phyloP scores from a whole-genome alignment of 163 green algal species.

The Scenedesmus sp. region DNA sequence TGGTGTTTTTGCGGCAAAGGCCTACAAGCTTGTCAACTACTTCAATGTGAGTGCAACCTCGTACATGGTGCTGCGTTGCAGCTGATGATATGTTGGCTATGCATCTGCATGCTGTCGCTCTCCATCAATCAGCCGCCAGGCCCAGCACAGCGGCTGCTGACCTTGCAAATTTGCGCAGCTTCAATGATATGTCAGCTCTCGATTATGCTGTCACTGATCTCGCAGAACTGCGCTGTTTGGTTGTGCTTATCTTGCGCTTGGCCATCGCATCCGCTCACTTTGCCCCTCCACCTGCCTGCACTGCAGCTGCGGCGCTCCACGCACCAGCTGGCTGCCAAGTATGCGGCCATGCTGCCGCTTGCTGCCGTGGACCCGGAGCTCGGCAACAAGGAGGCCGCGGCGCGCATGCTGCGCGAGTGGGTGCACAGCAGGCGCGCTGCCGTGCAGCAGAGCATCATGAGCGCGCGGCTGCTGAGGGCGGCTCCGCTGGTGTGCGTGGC shows the following conservation, averaged over 20 bases:
- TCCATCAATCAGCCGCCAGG: no score
- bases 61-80: background rate
- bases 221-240: no score
- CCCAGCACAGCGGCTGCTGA: no score
- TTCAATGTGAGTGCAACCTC: conserved; percentile 21
- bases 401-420: conserved; percentile 63
- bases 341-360: conserved; percentile 69
- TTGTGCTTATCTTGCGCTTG: background rate
- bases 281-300: background rate
- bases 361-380: conserved; percentile 61
- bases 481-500: background rate
- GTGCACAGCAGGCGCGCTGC: conserved; percentile 56
- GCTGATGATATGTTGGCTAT: background rate
- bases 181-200: no score
- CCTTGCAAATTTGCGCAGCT: no score
- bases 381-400: conserved; percentile 58
- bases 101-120: background rate
- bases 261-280: no score
- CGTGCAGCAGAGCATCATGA: conserved; percentile 43
- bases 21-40: conserved; percentile 13
- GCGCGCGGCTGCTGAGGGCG: conserved; percentile 30
- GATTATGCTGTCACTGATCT: no score
- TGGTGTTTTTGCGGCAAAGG: conserved; percentile 38
- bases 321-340: conserved; percentile 63
- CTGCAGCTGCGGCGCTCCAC: background rate